A percentile compares a stretch with the other conserved stretches of the same genome.
These are phyloP conservation scores for Mycena sp. DNA, from an alignment of 1,284 basidiomycete species.

Conservation along the genomic window DNA sequence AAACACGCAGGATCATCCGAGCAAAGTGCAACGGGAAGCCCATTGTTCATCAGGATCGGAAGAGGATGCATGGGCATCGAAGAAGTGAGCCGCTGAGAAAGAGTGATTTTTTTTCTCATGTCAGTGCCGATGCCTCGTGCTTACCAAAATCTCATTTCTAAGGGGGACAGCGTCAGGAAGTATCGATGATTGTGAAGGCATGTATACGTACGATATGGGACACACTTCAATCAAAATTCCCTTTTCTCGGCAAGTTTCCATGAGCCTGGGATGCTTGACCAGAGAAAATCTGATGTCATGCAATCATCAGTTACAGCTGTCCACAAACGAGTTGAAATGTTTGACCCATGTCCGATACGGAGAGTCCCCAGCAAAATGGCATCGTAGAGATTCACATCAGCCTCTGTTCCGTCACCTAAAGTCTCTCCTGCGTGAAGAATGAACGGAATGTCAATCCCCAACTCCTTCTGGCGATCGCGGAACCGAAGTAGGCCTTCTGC, in stretches of 20 bases:
- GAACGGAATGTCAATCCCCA: slow-evolving; percentile 76
- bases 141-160: slow-evolving; percentile 76
- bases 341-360: slow-evolving; percentile 81
- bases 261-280: slow-evolving; percentile 76
- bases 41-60: slow-evolving; percentile 72
- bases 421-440: slow-evolving; percentile 87
- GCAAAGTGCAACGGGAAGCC: slow-evolving; percentile 72
- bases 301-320: slow-evolving; percentile 2
- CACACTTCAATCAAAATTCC: slow-evolving; percentile 77
- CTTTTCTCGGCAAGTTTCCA: slow-evolving; percentile 70
- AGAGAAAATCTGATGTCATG: slow-evolving; percentile 69
- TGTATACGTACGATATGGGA: slow-evolving; percentile 36
- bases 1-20: slow-evolving; percentile 84
- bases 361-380: slow-evolving; percentile 81
- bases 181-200: background rate
- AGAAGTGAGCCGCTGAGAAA: slow-evolving; percentile 66
- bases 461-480: slow-evolving; percentile 61
- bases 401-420: slow-evolving; percentile 72
- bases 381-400: slow-evolving; percentile 82
- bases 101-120: background rate
- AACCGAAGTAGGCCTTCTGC: slow-evolving; percentile 70
- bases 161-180: background rate
- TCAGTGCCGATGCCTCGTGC: slow-evolving; percentile 5
- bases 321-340: slow-evolving; percentile 5
- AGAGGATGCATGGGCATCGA: slow-evolving; percentile 82